Evolutionary conservation across 371 early-diverging fungal species (phyloP), one percentile per base, ranked within the genome.

Genomic region (Haplosporangium sp.): DNA sequence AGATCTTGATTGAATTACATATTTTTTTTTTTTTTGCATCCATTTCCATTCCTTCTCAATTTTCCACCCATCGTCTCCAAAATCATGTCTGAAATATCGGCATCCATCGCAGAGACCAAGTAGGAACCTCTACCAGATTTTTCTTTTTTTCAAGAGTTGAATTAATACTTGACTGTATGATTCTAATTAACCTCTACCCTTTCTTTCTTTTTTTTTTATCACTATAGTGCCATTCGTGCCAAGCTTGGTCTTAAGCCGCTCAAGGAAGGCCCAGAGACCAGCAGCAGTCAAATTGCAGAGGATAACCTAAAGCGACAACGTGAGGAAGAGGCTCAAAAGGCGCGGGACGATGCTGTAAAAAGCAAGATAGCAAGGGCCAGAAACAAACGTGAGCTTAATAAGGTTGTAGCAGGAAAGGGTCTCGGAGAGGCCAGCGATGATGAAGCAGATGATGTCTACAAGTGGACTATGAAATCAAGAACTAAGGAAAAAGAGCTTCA

Each of bases 171-270:
- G 27, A 27, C 27, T 27, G 27, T 2, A 27, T 27, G 8, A 39
- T 20, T 19, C 19, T 3, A 40, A 27, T 56, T 34, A 48, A 19
- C 19, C 42, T n/a, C 39, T 19, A 37, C 37, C 37, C 38, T 50
- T 17, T 53, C 7, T 19, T n/a, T 15, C 11, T 57, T 20, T 44
- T 45, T 55, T 1, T 50, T 63, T 50, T 17, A 13, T 17, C 55
- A 42, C 7, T 13, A 53, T 48, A 63, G 61, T 59, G 63, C 56
- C 15, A 13, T 65, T 59, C 88, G 96, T 82, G 85, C 85, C 50
- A 88, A 87, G 58, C 83, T 94, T 2, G 95, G 95, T 42, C 87
- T 95, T 39, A 89, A 89, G 65, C 92, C 92, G 20, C 75, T 94
- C 50, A 85, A 87, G 27, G 82, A 69, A 1, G 88, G 82, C 17